These are phyloP conservation scores for Durusdinium trenchii DNA, from an alignment of 73 alveolate species.

Conservation along the genomic window DNA sequence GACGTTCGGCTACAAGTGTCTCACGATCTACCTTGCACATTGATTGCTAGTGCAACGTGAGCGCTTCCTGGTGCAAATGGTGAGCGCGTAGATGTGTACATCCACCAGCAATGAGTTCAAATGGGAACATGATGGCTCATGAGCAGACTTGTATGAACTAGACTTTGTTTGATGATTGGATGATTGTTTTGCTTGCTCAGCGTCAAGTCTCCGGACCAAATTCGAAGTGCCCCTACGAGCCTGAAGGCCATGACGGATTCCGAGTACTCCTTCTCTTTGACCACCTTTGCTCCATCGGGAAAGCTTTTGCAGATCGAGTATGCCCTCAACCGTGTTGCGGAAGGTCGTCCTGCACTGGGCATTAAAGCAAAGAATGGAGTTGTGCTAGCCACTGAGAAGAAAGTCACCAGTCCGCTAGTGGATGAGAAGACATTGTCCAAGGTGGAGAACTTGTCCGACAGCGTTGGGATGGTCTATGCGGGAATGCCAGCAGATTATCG, in stretches of 20 bases:
- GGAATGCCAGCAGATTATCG: constrained; percentile 98
- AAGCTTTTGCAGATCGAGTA: constrained; percentile 97
- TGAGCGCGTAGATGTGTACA: too few relatives aligned
- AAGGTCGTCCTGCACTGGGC: constrained; percentile 94
- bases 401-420: constrained; percentile 97
- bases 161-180: too few relatives aligned
- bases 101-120: too few relatives aligned
- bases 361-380: constrained; percentile 98
- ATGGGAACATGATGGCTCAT: too few relatives aligned
- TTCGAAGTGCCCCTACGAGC: not conserved
- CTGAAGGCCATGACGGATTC: constrained; percentile 71
- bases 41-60: too few relatives aligned
- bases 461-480: constrained; percentile 98
- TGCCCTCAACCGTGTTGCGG: constrained; percentile 97
- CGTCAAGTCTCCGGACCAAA: constrained; percentile 51
- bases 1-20: too few relatives aligned
- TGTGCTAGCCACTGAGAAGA: constrained; percentile 98
- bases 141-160: too few relatives aligned
- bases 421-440: constrained; percentile 97
- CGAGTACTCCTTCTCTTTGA: constrained; percentile 97
- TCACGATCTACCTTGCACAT: too few relatives aligned
- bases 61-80: too few relatives aligned
- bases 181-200: not conserved
- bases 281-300: constrained; percentile 98
- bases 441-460: constrained; percentile 97